Base-by-base conservation (phyloP, 2,329 filamentous ascomycete species). In the Apiospora kogelbergensis region DNA sequence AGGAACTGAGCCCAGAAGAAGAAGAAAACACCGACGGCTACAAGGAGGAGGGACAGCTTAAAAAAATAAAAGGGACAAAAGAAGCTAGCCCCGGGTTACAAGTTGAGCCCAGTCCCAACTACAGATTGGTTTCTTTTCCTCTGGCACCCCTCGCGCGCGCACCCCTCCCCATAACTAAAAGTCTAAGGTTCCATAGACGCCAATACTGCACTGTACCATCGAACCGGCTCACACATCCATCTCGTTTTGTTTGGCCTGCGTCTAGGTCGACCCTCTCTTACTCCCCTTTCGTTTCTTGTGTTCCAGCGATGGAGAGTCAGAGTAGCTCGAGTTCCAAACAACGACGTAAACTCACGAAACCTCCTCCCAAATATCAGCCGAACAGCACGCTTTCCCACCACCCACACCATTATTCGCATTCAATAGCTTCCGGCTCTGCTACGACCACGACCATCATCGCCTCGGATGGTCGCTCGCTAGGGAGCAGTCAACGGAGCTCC, bases 271-370 rank as follows among this genome's bases (percentile, higher is more conserved):
- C 53, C 53, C 53, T 60, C 53, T 60, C 53, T 60, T 60, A 37
- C 53, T 37, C 53, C 53, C 53, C 53, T 60, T 60, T 60, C 53
- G 53, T 60, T 60, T 60, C 53, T 60, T 60, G 53, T 60, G 53
- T 60, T 60, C 53, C 53, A 60, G 53, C 53, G 30, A 86, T 86
- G 84, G 84, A 85, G 78, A 79, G 78, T 77, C 81, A 79, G 53
- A 60, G 53, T 60, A 60, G 53, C 53, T 60, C 53, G 30, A 81
- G 75, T 75, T 84, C 84, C 70, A 60, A 60, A 60, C 83, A 86
- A 73, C 88, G 89, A 80, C 87, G 88, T 80, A 84, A 82, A 78
- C 86, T 91, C 73, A 86, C 87, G 77, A 91, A 91, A 83, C 89
- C 88, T 78, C 87, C 87, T 33, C 65, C 65, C 42, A 46, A 44